These are phyloP conservation scores for Bondarzewia mesenterica DNA, from an alignment of 1,284 basidiomycete species.

Conservation along the genomic window DNA sequence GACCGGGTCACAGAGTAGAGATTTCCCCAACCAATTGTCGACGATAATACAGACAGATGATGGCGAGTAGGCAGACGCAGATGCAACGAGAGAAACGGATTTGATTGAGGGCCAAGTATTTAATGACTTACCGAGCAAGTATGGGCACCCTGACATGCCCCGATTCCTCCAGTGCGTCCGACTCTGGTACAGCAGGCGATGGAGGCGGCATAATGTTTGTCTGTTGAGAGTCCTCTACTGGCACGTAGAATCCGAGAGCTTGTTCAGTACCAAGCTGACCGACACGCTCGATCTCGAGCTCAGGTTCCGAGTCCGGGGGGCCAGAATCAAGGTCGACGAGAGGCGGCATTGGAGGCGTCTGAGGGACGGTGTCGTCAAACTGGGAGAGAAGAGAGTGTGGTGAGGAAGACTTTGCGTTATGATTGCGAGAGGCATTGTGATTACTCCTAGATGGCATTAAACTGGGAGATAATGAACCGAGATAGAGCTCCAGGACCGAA, in stretches of 20 bases:
- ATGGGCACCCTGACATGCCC: slow-evolving; percentile 12
- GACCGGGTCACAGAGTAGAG: too few relatives aligned
- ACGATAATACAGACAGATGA: too few relatives aligned
- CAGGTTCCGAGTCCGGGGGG: background rate
- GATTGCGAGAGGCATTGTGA: slow-evolving; percentile 10
- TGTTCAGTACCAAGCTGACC: background rate
- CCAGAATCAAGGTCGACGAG: background rate
- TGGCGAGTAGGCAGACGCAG: too few relatives aligned
- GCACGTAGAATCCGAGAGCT: background rate
- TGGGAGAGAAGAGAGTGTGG: slow-evolving; percentile 8
- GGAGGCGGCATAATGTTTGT: background rate
- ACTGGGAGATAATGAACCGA: slow-evolving; percentile 3
- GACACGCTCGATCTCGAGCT: background rate
- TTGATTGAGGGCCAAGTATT: too few relatives aligned
- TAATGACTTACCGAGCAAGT: slow-evolving; percentile 12
- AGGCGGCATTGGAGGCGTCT: background rate
- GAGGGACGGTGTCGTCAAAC: slow-evolving; percentile 3
- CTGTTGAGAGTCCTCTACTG: background rate
- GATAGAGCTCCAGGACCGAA: background rate
- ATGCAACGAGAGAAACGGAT: too few relatives aligned
- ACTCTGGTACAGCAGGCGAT: background rate
- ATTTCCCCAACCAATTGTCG: too few relatives aligned
- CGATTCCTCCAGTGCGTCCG: background rate
- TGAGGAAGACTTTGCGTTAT: slow-evolving; percentile 1
- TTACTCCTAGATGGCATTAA: slow-evolving; percentile 13